Evolutionary conservation across 495 filamentous ascomycete species (phyloP), one percentile per base, ranked within the genome.

Genomic region (Tuber borchii): DNA sequence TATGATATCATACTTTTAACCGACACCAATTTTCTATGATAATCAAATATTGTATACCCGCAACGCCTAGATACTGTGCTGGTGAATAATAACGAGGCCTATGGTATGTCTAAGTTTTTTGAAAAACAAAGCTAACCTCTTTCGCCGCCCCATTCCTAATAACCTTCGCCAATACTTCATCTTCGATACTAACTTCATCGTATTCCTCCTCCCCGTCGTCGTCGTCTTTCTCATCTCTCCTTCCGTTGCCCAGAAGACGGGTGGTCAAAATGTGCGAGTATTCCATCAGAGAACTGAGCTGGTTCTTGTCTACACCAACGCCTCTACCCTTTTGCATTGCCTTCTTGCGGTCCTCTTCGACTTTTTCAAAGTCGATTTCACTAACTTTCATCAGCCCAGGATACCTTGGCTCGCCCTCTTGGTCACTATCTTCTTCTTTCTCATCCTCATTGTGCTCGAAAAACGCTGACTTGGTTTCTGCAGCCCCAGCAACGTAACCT

Each of bases 121-220:
- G 88, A 82, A 94, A 92, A 17, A 93, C 85, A 83, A 89, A 94
- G 10, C 87, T 86, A 70, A 93, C 75, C 78, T 82, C 80, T 48
- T 75, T 78, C 72, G 72, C 74, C 70, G 73, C 77, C 3, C 75
- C 89, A 73, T 89, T 86, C 75, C 85, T 87, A 34, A 94, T 82
- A 45, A 91, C 83, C 22, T 86, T 85, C 9, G 89, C 84, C 34
- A 94, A 84, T 0, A 91, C 86, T 74, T 89, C 86, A 80, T 94
- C 92, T 75, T 90, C 88, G 44, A 91, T 82, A 73, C 85, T 81
- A 48, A 83, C 76, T 74, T 86, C 85, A 70, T 83, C 79, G 70
- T 80, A 80, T 65, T 88, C 82, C 65, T 84, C n/a, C n/a, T n/a
- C n/a, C n/a, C n/a, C 84, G 20, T 85, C 84, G 43, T 85, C 81